A percentile compares a stretch with the other conserved stretches of the same genome.
These are phyloP conservation scores for Rutidosis leptorrhynchoides DNA, from an alignment of 129 eudicot species.

Conservation along the genomic window DNA sequence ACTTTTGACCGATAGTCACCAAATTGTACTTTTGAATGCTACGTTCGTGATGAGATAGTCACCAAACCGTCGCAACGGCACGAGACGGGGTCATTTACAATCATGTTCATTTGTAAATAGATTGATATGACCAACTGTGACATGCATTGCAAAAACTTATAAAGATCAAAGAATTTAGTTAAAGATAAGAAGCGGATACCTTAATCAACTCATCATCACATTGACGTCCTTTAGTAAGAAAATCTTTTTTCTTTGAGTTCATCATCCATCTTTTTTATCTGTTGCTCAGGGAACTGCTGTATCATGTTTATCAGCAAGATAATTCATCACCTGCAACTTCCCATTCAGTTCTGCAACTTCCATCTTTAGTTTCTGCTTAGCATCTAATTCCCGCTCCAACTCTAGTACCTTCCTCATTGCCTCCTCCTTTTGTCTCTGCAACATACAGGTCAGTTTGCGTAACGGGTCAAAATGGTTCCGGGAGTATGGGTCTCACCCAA, in stretches of 20 bases:
- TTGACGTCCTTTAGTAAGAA: conserved; percentile 56
- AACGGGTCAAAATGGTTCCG: too few relatives aligned
- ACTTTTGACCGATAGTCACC: too few relatives aligned
- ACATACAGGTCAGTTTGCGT: conserved; percentile 19
- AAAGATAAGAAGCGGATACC: conserved; percentile 40
- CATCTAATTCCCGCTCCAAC: conserved; percentile 67
- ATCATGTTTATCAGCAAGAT: conserved; percentile 77
- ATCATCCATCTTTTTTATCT: conserved; percentile 61
- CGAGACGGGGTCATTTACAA: too few relatives aligned
- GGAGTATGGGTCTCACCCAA: too few relatives aligned
- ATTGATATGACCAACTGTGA: background rate
- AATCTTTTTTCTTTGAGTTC: conserved; percentile 55
- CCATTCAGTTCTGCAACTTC: conserved; percentile 90
- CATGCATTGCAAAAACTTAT: background rate
- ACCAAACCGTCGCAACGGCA: too few relatives aligned
- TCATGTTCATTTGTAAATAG: too few relatives aligned
- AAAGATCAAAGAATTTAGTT: background rate
- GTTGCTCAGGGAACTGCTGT: conserved; percentile 61
- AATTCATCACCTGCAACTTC: conserved; percentile 82
- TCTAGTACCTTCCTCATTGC: conserved; percentile 65
- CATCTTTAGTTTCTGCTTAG: conserved; percentile 81
- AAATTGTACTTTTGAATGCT: too few relatives aligned
- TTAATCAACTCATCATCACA: conserved; percentile 82
- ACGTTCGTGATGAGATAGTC: too few relatives aligned
- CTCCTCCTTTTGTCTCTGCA: conserved; percentile 86